Evolutionary conservation across 2,329 filamentous ascomycete genomes (phyloP).

Genomic region (Magnaporthiopsis rhizophila): DNA sequence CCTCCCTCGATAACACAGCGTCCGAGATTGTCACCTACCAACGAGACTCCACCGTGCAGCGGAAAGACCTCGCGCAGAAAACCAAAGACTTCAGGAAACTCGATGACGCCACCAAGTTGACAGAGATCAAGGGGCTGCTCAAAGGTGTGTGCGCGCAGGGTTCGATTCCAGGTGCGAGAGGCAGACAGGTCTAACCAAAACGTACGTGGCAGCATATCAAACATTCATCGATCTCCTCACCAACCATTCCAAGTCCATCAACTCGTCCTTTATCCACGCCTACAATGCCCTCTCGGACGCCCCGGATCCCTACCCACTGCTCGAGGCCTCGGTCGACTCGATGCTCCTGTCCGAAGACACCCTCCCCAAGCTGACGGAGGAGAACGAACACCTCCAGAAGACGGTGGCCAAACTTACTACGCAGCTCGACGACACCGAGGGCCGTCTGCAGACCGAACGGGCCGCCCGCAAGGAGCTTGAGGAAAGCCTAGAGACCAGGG

Average conservation of each 20-base stretch:
- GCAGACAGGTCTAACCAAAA: background rate
- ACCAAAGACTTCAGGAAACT: slow-evolving; percentile 96
- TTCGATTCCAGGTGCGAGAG: background rate
- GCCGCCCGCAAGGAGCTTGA: slow-evolving; percentile 67
- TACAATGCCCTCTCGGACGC: slow-evolving; percentile 93
- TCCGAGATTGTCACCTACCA: slow-evolving; percentile 92
- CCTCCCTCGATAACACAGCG: slow-evolving; percentile 84
- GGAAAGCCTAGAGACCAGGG: slow-evolving; percentile 65
- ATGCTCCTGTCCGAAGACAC: slow-evolving; percentile 89
- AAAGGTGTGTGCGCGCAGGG: slow-evolving; percentile 51
- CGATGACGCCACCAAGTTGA: slow-evolving; percentile 78
- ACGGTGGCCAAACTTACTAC: slow-evolving; percentile 66
- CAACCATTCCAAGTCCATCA: slow-evolving; percentile 90
- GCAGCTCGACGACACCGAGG: slow-evolving; percentile 78
- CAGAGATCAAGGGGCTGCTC: slow-evolving; percentile 80
- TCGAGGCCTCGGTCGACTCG: slow-evolving; percentile 93
- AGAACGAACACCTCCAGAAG: slow-evolving; percentile 81
- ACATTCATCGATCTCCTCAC: slow-evolving; percentile 94
- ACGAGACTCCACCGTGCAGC: slow-evolving; percentile 87
- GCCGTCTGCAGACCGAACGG: slow-evolving; percentile 70
- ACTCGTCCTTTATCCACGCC: slow-evolving; percentile 84
- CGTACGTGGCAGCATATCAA: slow-evolving; percentile 65
- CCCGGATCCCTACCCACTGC: slow-evolving; percentile 89
- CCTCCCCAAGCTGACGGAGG: slow-evolving; percentile 77
- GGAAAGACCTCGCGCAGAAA: slow-evolving; percentile 97